These are phyloP conservation scores for Botrytis aclada DNA, from an alignment of 2,329 filamentous ascomycete genomes.

Conservation along the genomic window DNA sequence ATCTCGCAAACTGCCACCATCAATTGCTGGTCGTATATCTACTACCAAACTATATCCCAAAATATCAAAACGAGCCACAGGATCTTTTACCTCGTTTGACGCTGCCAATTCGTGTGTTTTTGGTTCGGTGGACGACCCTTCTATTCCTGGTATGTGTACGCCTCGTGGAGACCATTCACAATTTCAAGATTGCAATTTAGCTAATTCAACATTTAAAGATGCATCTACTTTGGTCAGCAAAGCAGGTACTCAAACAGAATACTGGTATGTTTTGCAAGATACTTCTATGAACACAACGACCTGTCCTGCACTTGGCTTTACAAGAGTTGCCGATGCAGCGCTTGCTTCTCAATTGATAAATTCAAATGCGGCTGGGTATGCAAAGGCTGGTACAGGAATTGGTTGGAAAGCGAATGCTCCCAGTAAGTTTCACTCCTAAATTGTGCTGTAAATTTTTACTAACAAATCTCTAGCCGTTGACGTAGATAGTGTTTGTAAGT, in stretches of 20 bases:
- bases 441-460: background rate
- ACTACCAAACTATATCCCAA: background rate
- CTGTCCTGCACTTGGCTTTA: constrained; percentile 2
- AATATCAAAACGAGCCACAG: background rate
- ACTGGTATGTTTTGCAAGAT: constrained; percentile 12
- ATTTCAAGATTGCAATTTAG: background rate
- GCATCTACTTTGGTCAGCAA: background rate
- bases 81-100: background rate
- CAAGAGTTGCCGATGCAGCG: background rate
- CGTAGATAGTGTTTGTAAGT: constrained; percentile 12
- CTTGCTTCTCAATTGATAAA: constrained; percentile 8
- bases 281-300: background rate
- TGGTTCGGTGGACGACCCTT: background rate
- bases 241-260: background rate
- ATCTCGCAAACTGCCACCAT: background rate
- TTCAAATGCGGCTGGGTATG: constrained; percentile 3
- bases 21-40: constrained; percentile 6
- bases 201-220: background rate
- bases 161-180: too few species aligned
- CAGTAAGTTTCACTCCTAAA: background rate
- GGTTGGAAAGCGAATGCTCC: background rate
- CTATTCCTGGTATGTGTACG: background rate
- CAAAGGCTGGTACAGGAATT: background rate
- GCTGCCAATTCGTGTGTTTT: background rate
- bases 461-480: background rate